These are phyloP conservation scores for Ceratobasidium papillatum DNA, from an alignment of 1,284 basidiomycete genomes.

Conservation along the genomic window DNA sequence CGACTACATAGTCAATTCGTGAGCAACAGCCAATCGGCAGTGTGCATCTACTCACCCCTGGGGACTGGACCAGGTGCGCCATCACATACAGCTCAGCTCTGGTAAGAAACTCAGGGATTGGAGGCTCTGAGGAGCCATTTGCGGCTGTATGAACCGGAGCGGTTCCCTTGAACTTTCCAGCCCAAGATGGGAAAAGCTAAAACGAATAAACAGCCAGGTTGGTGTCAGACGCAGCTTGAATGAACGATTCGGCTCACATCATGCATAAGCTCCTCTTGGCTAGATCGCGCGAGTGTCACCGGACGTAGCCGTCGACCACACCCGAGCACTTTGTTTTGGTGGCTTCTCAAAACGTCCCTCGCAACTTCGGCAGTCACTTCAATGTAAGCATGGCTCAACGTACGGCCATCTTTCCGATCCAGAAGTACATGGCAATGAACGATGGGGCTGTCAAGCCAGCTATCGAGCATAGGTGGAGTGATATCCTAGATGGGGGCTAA, in stretches of 20 bases:
- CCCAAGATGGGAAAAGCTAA: constrained; percentile 80
- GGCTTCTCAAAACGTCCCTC: constrained; percentile 62
- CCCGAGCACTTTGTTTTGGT: constrained; percentile 70
- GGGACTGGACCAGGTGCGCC: constrained; percentile 72
- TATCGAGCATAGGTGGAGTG: constrained; percentile 71
- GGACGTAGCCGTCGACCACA: constrained; percentile 76
- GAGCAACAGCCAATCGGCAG: neutral
- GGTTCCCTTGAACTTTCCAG: constrained; percentile 73
- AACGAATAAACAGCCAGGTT: neutral
- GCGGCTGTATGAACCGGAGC: constrained; percentile 67
- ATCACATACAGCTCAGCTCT: constrained; percentile 70
- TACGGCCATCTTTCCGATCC: constrained; percentile 75
- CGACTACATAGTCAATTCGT: constrained; percentile 57
- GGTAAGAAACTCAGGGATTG: constrained; percentile 67
- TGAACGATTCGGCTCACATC: constrained; percentile 58
- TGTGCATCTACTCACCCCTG: constrained; percentile 65
- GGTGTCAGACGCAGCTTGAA: constrained; percentile 41
- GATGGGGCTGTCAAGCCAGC: constrained; percentile 71
- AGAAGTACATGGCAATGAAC: constrained; percentile 76
- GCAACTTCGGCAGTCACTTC: constrained; percentile 67
- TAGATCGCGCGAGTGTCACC: constrained; percentile 79
- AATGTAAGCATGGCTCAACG: constrained; percentile 79
- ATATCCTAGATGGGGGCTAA: constrained; percentile 65
- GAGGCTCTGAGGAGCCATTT: constrained; percentile 64
- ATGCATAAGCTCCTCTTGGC: constrained; percentile 78